Evolutionary conservation across 2,329 filamentous ascomycete species (phyloP), one percentile per base, ranked within the genome.

Genomic region (Botrytis fabae): DNA sequence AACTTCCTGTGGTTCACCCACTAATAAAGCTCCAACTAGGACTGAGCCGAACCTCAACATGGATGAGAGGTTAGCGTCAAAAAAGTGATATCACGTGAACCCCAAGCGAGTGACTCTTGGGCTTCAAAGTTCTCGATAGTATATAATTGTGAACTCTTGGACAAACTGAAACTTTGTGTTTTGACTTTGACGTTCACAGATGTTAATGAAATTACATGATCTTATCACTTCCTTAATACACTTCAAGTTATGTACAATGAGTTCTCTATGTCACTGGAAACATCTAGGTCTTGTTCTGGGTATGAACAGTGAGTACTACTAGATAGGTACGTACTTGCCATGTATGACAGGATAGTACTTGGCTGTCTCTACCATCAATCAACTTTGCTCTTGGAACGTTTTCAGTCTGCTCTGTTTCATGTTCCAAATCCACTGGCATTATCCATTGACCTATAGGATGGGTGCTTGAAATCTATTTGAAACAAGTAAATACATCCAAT

Each of bases 1-100:
- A 71, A 71, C 25, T 71, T 65, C 25, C 22, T 65, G 69, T 65
- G 44, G 69, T 71, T 71, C 69, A 65, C 59, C 69, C 57, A 40
- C 60, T 62, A 66, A 42, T 62, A 66, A 42, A 71, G 60, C 69
- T 66, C 46, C 14, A 65, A 64, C 60, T 64, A 48, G 69, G 62
- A 65, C 46, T 71, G n/a, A 63, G 69, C 44, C 35, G 69, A 64
- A 70, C 59, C 59, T 70, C 69, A 62, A 64, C 69, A 71, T 71
- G 69, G 69, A 71, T 71, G 68, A 71, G 60, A 71, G 69, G 44
- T 64, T 71, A 71, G 69, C 59, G 69, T 7, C 44, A 64, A 57
- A 40, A 71, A 32, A 4, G 6, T 7, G 2, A 12, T 40, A 18
- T 70, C 69, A 71, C 46, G 69, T 65, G 59, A 44, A 18, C 4